A percentile compares a stretch with the other conserved stretches of the same genome.
Conservation (phyloP, 2,329 filamentous ascomycete species). For the Purpureocillium takamizusanense region DNA sequence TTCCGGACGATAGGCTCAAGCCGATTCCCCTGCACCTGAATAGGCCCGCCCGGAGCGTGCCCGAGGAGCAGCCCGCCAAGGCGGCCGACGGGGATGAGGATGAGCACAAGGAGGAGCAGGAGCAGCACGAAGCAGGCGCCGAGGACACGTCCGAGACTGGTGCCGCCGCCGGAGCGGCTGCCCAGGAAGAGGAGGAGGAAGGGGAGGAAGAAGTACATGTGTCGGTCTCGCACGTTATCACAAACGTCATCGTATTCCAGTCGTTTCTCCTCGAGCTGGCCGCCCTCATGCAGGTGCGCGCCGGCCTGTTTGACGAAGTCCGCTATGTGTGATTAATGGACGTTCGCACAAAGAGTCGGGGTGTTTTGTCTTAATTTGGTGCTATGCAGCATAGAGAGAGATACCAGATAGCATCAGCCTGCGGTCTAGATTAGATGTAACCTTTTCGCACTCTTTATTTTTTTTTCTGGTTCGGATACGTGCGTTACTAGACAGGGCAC, state of each 20-base stretch:
- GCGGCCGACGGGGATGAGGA: no score
- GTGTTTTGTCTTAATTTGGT: no score
- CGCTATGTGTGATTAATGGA: slow-evolving; percentile 35
- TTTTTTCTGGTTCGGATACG: background rate
- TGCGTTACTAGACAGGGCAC: no score
- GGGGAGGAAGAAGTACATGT: slow-evolving; percentile 30
- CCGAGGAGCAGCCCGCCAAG: no score
- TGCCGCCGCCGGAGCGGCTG: no score
- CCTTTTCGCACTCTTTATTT: no score
- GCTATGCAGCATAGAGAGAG: background rate
- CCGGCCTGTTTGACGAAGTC: slow-evolving; percentile 68
- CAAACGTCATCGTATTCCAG: slow-evolving; percentile 71
- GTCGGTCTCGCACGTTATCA: slow-evolving; percentile 69
- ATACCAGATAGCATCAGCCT: background rate
- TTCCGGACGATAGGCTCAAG: slow-evolving; percentile 31
- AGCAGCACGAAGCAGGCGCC: no score
- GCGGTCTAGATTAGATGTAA: no score
- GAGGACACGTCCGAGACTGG: slow-evolving; percentile 5
- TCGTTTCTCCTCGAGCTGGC: slow-evolving; percentile 72
- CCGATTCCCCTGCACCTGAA: slow-evolving; percentile 33
- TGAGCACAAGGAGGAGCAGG: no score
- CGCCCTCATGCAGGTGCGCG: slow-evolving; percentile 64
- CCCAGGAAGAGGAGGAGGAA: slow-evolving; percentile 7
- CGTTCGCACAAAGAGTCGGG: no score
- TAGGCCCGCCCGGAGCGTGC: background rate